These are phyloP conservation scores for Capsella bursapastoris DNA, from an alignment of 345 rosid species.

Conservation along the genomic window DNA sequence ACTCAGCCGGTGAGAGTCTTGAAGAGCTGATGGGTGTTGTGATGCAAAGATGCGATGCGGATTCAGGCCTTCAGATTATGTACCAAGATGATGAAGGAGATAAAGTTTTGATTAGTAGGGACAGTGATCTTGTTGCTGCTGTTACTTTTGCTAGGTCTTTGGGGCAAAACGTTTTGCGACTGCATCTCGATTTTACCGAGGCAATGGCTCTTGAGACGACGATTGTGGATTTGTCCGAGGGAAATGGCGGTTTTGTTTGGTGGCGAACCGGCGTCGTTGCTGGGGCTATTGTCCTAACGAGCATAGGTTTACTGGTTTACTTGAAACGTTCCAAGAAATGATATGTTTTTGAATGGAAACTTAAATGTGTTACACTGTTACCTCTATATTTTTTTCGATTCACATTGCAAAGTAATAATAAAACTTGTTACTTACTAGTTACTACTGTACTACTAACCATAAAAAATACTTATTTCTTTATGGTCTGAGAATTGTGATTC, in stretches of 20 bases:
- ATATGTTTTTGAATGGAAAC: background rate
- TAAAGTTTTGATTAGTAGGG: conserved; percentile 74
- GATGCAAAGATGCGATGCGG: conserved; percentile 52
- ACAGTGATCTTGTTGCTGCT: conserved; percentile 77
- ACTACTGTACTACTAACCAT: background rate
- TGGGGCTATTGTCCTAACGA: conserved; percentile 36
- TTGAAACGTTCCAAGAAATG: conserved; percentile 44
- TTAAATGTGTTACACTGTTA: background rate
- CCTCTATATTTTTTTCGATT: background rate
- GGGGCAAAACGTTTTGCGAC: conserved; percentile 54
- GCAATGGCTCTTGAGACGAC: conserved; percentile 19
- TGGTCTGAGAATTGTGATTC: background rate
- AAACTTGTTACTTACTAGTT: background rate
- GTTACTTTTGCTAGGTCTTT: conserved; percentile 63
- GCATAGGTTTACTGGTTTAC: conserved; percentile 36
- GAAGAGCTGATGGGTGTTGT: conserved; percentile 66
- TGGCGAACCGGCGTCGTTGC: conserved; percentile 26
- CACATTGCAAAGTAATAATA: conserved; percentile 9
- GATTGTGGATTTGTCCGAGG: conserved; percentile 15
- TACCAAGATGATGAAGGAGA: conserved; percentile 97
- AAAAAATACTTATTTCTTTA: background rate
- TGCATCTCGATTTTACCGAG: conserved; percentile 35
- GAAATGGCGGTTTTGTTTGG: conserved; percentile 26
- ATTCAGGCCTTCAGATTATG: conserved; percentile 41
- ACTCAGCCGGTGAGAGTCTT: conserved; percentile 64